Conservation (phyloP, 805 yeast genomes). For the Vanderwaltozyma yarrowii region DNA sequence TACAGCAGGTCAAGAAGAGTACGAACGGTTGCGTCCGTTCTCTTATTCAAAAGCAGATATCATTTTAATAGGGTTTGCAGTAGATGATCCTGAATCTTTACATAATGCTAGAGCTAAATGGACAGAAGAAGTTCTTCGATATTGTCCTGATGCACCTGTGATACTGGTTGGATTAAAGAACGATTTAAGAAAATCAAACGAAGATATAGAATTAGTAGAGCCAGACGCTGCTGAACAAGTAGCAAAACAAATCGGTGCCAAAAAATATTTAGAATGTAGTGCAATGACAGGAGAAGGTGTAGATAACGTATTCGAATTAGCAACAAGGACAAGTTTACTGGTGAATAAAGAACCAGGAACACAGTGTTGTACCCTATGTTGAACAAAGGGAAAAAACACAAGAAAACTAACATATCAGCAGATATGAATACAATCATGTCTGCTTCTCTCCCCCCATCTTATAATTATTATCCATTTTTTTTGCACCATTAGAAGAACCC, state of each 20-base stretch:
- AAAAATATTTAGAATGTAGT: slow-evolving; percentile 75
- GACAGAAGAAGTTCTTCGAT: slow-evolving; percentile 72
- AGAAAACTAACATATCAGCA: no score
- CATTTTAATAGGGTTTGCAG: slow-evolving; percentile 75
- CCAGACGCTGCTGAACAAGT: slow-evolving; percentile 50
- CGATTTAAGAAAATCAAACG: slow-evolving; percentile 44
- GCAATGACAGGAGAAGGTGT: slow-evolving; percentile 92
- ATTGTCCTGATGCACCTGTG: slow-evolving; percentile 73
- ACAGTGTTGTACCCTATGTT: slow-evolving; percentile 28
- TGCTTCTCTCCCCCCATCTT: no score
- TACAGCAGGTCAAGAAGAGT: slow-evolving; percentile 95
- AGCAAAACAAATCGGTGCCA: slow-evolving; percentile 75
- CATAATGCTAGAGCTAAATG: slow-evolving; percentile 78
- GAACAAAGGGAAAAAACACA: not conserved
- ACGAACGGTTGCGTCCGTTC: slow-evolving; percentile 78
- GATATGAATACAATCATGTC: no score
- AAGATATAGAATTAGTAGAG: slow-evolving; percentile 40
- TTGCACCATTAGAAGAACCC: no score
- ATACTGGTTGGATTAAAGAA: slow-evolving; percentile 77
- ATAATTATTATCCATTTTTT: no score
- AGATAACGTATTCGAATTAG: slow-evolving; percentile 86
- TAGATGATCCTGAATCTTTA: slow-evolving; percentile 75
- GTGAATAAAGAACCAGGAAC: slow-evolving; percentile 37
- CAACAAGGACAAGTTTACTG: slow-evolving; percentile 73
- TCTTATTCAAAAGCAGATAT: slow-evolving; percentile 84